These are phyloP conservation scores for Escallonia herrerae DNA, from an alignment of 129 eudicot species.

Conservation along the genomic window DNA sequence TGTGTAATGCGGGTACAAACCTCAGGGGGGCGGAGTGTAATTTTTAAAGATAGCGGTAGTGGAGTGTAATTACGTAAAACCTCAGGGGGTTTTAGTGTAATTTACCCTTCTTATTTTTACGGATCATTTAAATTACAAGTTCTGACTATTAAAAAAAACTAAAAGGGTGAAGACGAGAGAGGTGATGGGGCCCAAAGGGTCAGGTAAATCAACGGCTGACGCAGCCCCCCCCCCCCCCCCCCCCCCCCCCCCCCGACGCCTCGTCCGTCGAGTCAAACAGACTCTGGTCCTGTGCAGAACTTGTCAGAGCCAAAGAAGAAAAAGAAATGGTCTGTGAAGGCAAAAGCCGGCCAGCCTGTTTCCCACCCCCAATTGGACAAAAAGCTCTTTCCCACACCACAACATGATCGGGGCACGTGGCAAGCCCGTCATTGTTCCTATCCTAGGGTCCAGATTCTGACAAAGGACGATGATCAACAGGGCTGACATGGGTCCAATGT, in stretches of 20 bases:
- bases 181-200: background rate
- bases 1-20: too few species aligned
- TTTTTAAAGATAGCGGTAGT: too few species aligned
- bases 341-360: constrained; percentile 15
- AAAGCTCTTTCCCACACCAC: background rate
- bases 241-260: background rate
- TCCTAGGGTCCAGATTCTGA: too few species aligned
- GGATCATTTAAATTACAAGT: too few species aligned
- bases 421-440: background rate
- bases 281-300: background rate
- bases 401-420: background rate
- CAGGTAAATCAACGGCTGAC: constrained; percentile 1
- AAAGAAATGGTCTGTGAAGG: background rate
- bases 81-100: too few species aligned
- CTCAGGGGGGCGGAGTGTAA: too few species aligned
- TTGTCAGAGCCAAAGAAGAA: too few species aligned
- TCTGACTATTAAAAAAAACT: too few species aligned
- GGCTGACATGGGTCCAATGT: too few species aligned
- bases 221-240: background rate
- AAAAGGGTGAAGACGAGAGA: background rate
- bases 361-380: background rate
- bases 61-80: too few species aligned
- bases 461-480: too few species aligned
- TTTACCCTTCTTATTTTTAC: too few species aligned
- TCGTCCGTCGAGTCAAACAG: background rate